Base-by-base conservation (phyloP, 345 rosid genomes). In the Aquilaria sinensis region DNA sequence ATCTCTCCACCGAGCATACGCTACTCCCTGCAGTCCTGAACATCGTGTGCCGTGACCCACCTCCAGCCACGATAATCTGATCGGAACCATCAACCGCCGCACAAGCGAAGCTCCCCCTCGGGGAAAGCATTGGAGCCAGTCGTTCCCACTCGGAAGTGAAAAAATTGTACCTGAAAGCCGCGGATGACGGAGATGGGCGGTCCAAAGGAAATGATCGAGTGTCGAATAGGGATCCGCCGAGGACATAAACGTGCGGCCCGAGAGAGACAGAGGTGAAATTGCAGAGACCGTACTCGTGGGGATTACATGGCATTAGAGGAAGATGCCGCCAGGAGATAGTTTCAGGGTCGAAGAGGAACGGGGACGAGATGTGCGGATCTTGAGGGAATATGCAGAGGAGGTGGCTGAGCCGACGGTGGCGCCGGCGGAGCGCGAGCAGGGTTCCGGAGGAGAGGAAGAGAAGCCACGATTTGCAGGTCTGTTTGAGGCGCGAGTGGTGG, bases 51-150 rank as follows among this genome's bases (percentile, higher is more conserved):
- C 96, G 67, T 9, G 98, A 89, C 53, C 95, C 96, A 15, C 96
- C 98, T 2, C 95, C 98, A 0, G 96, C 98, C 2, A 87, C 96
- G 32, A 92, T 75, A 31, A 92, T 92, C 78, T 79, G 75, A 43
- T 76, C 77, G 1, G 55, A 49, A 13, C 70, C 65, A 3, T 81
- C 78, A 5, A 82, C 60, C 0, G 80, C 87, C 3, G 77, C 85
- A 56, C 98, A 89, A 4, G 96, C 98, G 49, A 92, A 91, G 71
- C 96, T 89, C n/a, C 98, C 96, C 1, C 96, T 85, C 0, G 95
- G 95, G 41, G 87, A 78, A 41, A 85, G 59, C 96, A 92, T 92
- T 14, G 96, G 88, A 5, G 91, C 69, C 16, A 87, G 79, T 37
- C 76, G 66, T 31, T 87, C 86, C 98, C 98, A 93, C 7, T 71